Percentiles rank a stretch among this genome's conserved stretches.
Evolutionary conservation across 768 basidiomycete genomes (phyloP).

Genomic region (Kwoniella shandongensis): DNA sequence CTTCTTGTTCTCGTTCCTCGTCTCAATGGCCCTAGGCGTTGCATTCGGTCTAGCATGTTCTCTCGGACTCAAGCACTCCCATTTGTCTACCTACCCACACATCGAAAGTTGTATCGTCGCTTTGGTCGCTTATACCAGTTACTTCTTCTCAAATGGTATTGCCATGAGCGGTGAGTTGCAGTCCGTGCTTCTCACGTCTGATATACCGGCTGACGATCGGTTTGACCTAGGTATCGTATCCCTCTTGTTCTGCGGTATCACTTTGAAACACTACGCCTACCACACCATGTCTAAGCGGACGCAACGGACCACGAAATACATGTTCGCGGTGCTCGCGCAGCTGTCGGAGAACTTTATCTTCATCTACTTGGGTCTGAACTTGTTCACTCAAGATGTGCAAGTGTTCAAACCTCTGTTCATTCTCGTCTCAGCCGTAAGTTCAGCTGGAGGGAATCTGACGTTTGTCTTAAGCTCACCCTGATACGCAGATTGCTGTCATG

Average conservation of each 20-base stretch:
- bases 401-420: constrained; percentile 97
- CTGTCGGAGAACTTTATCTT: constrained; percentile 99
- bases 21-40: constrained; percentile 92
- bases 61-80: constrained; percentile 89
- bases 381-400: constrained; percentile 88
- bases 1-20: constrained; percentile 90
- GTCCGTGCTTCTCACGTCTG: constrained; percentile 36
- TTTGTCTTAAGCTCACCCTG: not conserved
- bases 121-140: constrained; percentile 90
- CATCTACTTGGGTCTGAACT: constrained; percentile 92
- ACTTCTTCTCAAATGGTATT: constrained; percentile 97
- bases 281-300: constrained; percentile 97
- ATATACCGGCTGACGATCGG: too few species aligned
- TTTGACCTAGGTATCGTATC: constrained; percentile 98
- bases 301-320: constrained; percentile 90
- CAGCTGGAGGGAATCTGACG: not conserved
- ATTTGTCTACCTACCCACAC: constrained; percentile 71
- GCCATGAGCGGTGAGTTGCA: constrained; percentile 63
- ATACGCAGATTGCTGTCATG: constrained; percentile 67
- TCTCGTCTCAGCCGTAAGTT: constrained; percentile 70
- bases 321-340: constrained; percentile 89
- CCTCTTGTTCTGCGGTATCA: constrained; percentile 96
- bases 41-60: constrained; percentile 87
- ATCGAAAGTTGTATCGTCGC: constrained; percentile 97
- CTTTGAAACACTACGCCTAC: constrained; percentile 99